Base-by-base conservation (phyloP, 495 filamentous ascomycete genomes). In the Penicillium coffeae region DNA sequence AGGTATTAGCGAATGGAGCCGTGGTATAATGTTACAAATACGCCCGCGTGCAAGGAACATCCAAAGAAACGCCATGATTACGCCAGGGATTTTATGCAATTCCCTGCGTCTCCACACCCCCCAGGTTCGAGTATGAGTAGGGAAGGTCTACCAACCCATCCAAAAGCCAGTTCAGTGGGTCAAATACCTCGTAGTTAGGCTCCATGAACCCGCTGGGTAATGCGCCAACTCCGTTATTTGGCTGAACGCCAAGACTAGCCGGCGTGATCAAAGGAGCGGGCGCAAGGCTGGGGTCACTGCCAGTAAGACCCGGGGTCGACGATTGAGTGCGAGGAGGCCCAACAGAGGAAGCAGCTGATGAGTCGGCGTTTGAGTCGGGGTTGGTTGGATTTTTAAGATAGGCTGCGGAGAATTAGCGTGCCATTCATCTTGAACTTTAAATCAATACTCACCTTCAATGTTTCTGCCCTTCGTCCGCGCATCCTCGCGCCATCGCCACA, bases 401-500 rank as follows among this genome's bases (percentile, higher is more conserved):
- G 62, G 78, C 80, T 80, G 59, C 38, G 48, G 22, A 1, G 25
- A 43, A 14, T 40, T 1, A 34, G 48, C 42, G 47, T 10, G 25
- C 5, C 25, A 30, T 5, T 30, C 25, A 34, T 21, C 39, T 16
- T 33, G 21, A 8, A n/a, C n/a, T n/a, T n/a, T n/a, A n/a, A n/a
- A n/a, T 9, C 41, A 15, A 30, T 27, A 48, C 49, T 48, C 13
- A 62, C 87, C 81, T 73, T 95, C 89, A 40, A 95, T 82, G 38
- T 84, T 88, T 15, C 87, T 77, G 7, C 83, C 87, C 63, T 86
- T 83, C 32, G 86, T 83, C 59, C 90, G 85, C 51, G 87, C 86
- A 64, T 90, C 86, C 59, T 94, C 89, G 48, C 90, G 77, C 90
- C 90, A 96, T 45, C 89, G 83, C 89, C 89, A 95, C 19, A 94